Evolutionary conservation across 495 filamentous ascomycete species (phyloP), one percentile per base, ranked within the genome.

Genomic region (Penicillium nucicola): DNA sequence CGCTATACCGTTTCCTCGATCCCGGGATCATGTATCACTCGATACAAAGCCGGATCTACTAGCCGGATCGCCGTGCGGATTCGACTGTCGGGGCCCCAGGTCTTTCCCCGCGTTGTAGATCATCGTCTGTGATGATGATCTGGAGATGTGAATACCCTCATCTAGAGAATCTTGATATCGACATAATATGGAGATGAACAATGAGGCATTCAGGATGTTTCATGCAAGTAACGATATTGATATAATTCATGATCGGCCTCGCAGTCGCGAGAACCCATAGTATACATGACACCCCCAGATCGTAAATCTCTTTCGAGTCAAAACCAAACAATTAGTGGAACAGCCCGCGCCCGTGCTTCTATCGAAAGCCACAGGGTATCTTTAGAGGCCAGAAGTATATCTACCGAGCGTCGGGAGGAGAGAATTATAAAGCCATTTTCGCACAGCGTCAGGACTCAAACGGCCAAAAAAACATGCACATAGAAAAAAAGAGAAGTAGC

Each of bases 401-500:
- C 32, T 32, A 14, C 48, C 34, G 43, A 43, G 43, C 42, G 39
- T 15, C 47, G 30, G 32, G 36, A 17, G 17, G 17, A 23, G 53
- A 54, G 36, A 48, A 56, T 32, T 44, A n/a, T n/a, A 55, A 25
- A 55, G 51, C 53, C 48, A 51, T 48, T 45, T 41, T 60, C 60
- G 60, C 41, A 51, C 60, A 55, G 53, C 57, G 57, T 48, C 50
- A 46, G 51, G 53, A 52, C 44, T 48, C 41, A 48, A 42, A 53
- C 50, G 40, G 45, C 48, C 39, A 39, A 60, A 60, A 60, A 60
- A 45, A 55, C 53, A 63, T 63, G 54, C 57, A 57, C 50, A 59
- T 30, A 57, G 53, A 62, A 57, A 38, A 50, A 48, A 53, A 52
- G 42, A 46, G 52, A 44, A 54, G 47, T 45, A 30, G 25, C 36